Conservation (phyloP, 2,329 filamentous ascomycete species). For the Alternaria consortialis region DNA sequence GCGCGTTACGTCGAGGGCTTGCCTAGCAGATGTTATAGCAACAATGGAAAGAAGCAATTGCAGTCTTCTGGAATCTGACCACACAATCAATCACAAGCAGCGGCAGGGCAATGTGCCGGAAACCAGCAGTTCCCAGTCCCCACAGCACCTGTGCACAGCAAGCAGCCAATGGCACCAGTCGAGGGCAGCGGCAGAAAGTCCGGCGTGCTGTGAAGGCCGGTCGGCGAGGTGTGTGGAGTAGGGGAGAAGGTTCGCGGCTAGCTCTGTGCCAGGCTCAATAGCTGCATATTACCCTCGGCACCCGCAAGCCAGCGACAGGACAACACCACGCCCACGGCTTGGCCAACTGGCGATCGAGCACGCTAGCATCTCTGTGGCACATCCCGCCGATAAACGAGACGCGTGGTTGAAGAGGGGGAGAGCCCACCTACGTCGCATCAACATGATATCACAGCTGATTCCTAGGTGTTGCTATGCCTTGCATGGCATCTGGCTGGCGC, state of each 20-base stretch:
- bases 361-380: conserved; percentile 16
- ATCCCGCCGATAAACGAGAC: conserved; percentile 14
- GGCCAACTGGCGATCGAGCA: conserved; percentile 11
- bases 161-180: conserved; percentile 2
- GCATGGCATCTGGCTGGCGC: background rate
- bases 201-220: conserved; percentile 1
- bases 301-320: background rate
- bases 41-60: conserved; percentile 16
- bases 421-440: conserved; percentile 1
- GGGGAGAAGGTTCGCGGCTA: conserved; percentile 13
- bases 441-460: background rate
- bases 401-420: background rate
- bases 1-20: conserved; percentile 9
- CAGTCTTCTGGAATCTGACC: conserved; percentile 2
- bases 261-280: conserved; percentile 17
- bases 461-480: background rate
- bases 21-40: conserved; percentile 10
- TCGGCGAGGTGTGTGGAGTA: conserved; percentile 13
- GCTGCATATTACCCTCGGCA: conserved; percentile 12
- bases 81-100: background rate
- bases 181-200: background rate
- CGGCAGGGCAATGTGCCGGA: conserved; percentile 1
- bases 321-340: conserved; percentile 10
- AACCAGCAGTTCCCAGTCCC: conserved; percentile 4
- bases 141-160: background rate